Evolutionary conservation across 164 flowering plant species (phyloP).

Genomic region (Vitis amurensis): DNA sequence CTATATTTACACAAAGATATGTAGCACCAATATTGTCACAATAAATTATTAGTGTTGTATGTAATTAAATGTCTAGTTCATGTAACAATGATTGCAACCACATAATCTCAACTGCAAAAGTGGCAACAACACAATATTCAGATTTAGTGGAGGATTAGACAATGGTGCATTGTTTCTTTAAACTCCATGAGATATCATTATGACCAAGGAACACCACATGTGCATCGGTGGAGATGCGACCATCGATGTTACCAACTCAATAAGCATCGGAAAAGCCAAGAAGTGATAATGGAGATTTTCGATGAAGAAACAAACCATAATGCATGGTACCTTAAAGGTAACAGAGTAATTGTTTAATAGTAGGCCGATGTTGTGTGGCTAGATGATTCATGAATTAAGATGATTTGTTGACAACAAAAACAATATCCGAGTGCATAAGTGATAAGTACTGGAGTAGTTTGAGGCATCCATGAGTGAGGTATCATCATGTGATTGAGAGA

Average conservation of each 20-base stretch:
- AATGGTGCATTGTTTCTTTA: not conserved
- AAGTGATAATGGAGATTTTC: not conserved
- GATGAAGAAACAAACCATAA: not conserved
- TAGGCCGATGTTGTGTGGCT: not conserved
- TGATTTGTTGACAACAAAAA: not conserved
- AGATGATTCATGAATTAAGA: not conserved
- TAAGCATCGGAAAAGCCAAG: not conserved
- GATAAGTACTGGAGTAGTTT: not conserved
- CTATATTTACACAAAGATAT: not conserved
- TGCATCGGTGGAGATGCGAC: not conserved
- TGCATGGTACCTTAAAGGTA: not conserved
- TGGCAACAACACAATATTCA: not conserved
- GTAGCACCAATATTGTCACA: conserved; percentile 10
- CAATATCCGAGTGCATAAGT: not conserved
- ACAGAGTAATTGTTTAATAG: not conserved
- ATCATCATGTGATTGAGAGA: conserved; percentile 2
- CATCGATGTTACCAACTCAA: not conserved
- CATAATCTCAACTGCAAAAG: not conserved
- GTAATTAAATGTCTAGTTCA: not conserved
- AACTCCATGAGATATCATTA: conserved; percentile 1
- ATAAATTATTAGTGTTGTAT: not conserved
- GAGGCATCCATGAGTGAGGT: not conserved
- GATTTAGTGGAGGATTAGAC: not conserved
- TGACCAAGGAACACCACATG: conserved; percentile 1
- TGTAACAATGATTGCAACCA: not conserved